Evolutionary conservation across 176 grass and related monocot genomes (phyloP).

Genomic region (sorghum (Sorghum bicolor)): DNA sequence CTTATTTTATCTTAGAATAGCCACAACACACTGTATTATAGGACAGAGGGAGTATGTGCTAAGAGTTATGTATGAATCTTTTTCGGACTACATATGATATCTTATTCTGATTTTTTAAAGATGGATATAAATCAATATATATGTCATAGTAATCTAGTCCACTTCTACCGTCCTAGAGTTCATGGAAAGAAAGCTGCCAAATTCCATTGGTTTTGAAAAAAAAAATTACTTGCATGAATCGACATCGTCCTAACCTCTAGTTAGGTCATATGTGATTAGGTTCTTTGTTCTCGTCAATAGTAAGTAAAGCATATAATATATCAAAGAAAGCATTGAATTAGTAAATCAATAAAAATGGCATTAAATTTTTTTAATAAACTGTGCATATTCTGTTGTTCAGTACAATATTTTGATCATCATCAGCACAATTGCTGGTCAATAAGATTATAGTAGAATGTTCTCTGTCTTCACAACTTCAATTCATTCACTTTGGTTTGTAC

Average conservation of each 20-base stretch:
- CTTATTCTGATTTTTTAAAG: not conserved
- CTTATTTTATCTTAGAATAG: too few species aligned
- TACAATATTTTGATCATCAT: not conserved
- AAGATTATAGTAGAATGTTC: not conserved
- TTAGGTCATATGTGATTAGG: not conserved
- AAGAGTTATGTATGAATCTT: not conserved
- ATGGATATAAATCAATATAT: not conserved
- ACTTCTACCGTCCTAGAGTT: not conserved
- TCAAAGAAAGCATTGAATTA: not conserved
- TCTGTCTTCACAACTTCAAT: not conserved
- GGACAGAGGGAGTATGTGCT: too few species aligned
- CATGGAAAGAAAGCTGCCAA: not conserved
- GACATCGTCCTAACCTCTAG: not conserved
- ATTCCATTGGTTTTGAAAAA: not conserved
- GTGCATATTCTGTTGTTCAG: not conserved
- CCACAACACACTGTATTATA: too few species aligned
- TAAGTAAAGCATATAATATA: not conserved
- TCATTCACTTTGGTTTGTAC: not conserved
- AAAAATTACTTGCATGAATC: not conserved
- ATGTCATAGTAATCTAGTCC: not conserved
- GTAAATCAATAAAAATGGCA: not conserved
- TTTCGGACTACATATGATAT: not conserved
- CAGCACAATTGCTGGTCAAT: not conserved
- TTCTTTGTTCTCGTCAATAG: not conserved
- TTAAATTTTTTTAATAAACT: not conserved